A percentile compares a stretch with the other conserved stretches of the same genome.
These are phyloP conservation scores for Moesziomyces sp. DNA, from an alignment of 1,284 basidiomycete genomes.

Conservation along the genomic window DNA sequence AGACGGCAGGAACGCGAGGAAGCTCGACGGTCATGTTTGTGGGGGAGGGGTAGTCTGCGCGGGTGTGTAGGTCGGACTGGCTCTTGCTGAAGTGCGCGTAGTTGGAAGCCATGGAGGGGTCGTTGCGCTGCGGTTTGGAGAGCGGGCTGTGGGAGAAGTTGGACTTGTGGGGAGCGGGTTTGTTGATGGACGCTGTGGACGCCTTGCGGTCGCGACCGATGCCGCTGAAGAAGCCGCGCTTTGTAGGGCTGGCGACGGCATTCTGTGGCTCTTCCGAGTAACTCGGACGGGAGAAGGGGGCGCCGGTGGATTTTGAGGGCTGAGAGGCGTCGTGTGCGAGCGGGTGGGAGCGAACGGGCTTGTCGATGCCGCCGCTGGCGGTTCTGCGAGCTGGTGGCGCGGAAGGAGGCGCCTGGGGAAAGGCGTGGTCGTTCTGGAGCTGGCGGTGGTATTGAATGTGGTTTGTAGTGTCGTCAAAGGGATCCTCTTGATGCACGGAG, in stretches of 20 bases:
- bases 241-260: constrained; percentile 49
- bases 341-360: constrained; percentile 1
- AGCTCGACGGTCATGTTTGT: constrained; percentile 32
- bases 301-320: constrained; percentile 3
- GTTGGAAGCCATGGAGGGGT: constrained; percentile 13
- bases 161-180: constrained; percentile 20
- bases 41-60: constrained; percentile 38
- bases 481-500: constrained; percentile 32
- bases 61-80: constrained; percentile 49
- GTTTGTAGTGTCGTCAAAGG: constrained; percentile 40
- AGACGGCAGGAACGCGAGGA: constrained; percentile 38
- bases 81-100: constrained; percentile 54
- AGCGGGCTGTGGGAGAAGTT: constrained; percentile 45
- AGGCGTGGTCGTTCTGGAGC: constrained; percentile 34
- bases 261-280: constrained; percentile 32
- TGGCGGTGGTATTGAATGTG: constrained; percentile 49
- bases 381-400: constrained; percentile 14
- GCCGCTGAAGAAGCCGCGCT: constrained; percentile 56
- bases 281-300: constrained; percentile 26
- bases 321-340: constrained; percentile 13
- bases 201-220: constrained; percentile 50
- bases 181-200: constrained; percentile 36
- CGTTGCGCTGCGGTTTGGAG: constrained; percentile 29
- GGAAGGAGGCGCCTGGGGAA: constrained; percentile 28
- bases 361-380: constrained; percentile 16